phyloP scores from a whole-genome alignment of 2,329 filamentous ascomycete genomes.

The Fusarium illudens region DNA sequence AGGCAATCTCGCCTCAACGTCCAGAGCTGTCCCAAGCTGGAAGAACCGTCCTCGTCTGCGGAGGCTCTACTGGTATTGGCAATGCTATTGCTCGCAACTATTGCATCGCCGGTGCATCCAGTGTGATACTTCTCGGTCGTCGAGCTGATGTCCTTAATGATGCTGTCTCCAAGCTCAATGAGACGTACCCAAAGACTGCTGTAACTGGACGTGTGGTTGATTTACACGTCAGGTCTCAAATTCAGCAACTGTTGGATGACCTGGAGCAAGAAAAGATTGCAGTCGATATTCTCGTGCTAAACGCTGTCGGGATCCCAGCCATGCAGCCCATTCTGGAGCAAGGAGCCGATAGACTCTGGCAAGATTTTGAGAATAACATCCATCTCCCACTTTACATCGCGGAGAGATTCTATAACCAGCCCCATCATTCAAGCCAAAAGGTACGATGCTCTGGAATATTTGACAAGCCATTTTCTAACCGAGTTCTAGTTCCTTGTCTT shows the following conservation, averaged over 20 bases:
- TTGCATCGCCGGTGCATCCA: constrained; percentile 49
- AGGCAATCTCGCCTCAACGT: constrained; percentile 47
- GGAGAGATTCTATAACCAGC: constrained; percentile 34
- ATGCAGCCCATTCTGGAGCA: constrained; percentile 29
- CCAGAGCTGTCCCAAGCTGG: constrained; percentile 53
- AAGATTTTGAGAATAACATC: constrained; percentile 36
- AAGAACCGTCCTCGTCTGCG: constrained; percentile 70
- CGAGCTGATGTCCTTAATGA: constrained; percentile 12
- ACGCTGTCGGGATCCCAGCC: constrained; percentile 15
- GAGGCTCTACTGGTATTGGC: constrained; percentile 72
- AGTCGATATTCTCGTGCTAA: constrained; percentile 26
- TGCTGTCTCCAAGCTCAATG: constrained; percentile 9
- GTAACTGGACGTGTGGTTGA: constrained; percentile 10
- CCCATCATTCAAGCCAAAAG: constrained; percentile 16
- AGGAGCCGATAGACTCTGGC: constrained; percentile 31
- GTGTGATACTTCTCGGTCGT: constrained; percentile 50
- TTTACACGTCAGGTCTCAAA: background rate
- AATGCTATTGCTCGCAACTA: constrained; percentile 69
- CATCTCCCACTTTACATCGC: constrained; percentile 25
- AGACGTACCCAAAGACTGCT: constrained; percentile 8
- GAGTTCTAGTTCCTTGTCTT: constrained; percentile 14
- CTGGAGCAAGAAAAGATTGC: background rate
- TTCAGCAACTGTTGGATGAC: constrained; percentile 13
- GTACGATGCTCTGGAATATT: background rate
- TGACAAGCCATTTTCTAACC: fast-evolving